These are phyloP conservation scores for Hypoxylon lenormandii DNA, from an alignment of 495 filamentous ascomycete species.

Conservation along the genomic window DNA sequence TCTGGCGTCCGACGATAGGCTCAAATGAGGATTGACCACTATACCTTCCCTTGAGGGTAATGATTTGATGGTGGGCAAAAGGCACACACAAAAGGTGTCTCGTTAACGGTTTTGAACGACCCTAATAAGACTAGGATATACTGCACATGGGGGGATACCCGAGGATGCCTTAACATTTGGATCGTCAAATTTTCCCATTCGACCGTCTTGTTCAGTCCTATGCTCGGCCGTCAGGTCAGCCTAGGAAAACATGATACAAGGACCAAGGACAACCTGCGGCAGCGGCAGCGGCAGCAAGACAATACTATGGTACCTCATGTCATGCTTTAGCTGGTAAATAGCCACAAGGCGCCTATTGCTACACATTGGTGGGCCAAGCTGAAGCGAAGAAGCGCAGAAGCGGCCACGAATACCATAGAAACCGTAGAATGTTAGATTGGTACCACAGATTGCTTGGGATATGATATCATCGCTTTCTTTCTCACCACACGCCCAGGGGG, in stretches of 20 bases:
- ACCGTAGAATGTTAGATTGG: neutral
- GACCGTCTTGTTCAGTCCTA: constrained; percentile 9
- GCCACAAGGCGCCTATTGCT: constrained; percentile 11
- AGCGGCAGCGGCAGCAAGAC: constrained; percentile 1
- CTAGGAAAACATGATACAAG: neutral
- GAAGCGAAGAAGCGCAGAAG: constrained; percentile 17
- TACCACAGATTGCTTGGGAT: constrained; percentile 4
- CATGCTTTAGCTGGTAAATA: neutral
- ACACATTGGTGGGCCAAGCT: constrained; percentile 17
- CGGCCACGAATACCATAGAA: constrained; percentile 15
- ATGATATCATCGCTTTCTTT: constrained; percentile 37
- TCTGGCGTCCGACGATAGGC: constrained; percentile 17
- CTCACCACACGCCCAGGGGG: constrained; percentile 36
- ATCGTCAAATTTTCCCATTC: constrained; percentile 26
- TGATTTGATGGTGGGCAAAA: constrained; percentile 36
- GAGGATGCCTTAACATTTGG: constrained; percentile 32
- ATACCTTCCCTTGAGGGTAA: constrained; percentile 43
- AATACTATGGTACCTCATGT: neutral
- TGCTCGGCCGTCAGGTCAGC: neutral
- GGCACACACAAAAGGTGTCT: constrained; percentile 20
- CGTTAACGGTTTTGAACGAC: constrained; percentile 17
- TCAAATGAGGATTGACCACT: constrained; percentile 46
- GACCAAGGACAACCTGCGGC: neutral
- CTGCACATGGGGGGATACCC: constrained; percentile 15
- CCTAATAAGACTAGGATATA: constrained; percentile 24